Base-by-base conservation (phyloP, 2,329 filamentous ascomycete genomes). In the Pseudocercospora cruenta region DNA sequence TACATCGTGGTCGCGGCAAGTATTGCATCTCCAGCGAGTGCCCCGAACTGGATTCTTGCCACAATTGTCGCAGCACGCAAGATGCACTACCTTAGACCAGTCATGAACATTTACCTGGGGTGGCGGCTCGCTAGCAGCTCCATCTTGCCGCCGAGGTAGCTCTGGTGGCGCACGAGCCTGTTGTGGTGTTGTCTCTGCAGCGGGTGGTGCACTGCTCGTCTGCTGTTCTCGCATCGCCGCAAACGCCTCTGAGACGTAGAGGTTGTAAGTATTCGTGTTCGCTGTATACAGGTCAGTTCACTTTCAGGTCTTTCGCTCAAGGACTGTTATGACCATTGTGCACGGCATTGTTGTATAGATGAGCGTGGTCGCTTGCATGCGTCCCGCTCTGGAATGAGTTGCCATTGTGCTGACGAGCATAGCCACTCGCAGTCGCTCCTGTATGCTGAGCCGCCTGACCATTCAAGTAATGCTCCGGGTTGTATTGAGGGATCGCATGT, bases 241-340 rank as follows among this genome's bases (percentile, higher is more conserved):
- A 21, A 28, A 45, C 10, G 39, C 54, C 22, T 59, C 62, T 9
- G 31, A 21, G n/a, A 59, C 43, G 21, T 64, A 59, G 2, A 43
- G 39, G 43, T 64, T 58, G 36, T 64, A 64, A 36, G 62, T 64
- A 39, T 64, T 64, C 26, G 62, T 64, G 36, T 64, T 64, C 21
- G 62, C 62, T 64, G 43, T 24, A 6, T 31, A 26, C 14, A 26
- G 3, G 19, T 64, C 43, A 59, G 54, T 9, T 7, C 10, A 31
- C 33, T 22, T n/a, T 14, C 12, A 39, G 26, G 9, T 12, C 1
- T 21, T 51, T 21, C 47, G 47, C 39, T 43, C 39, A 19, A 24
- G 19, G 49, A 16, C 21, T 19, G 19, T 60, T 36, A 39, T 7
- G 5, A 64, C 62, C 62, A 53, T 64, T 28, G 36, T 51, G 33